Percentiles rank a stretch among this genome's conserved stretches.
phyloP scores from a whole-genome alignment of 2,329 filamentous ascomycete genomes.

The Fusarium algeriense region DNA sequence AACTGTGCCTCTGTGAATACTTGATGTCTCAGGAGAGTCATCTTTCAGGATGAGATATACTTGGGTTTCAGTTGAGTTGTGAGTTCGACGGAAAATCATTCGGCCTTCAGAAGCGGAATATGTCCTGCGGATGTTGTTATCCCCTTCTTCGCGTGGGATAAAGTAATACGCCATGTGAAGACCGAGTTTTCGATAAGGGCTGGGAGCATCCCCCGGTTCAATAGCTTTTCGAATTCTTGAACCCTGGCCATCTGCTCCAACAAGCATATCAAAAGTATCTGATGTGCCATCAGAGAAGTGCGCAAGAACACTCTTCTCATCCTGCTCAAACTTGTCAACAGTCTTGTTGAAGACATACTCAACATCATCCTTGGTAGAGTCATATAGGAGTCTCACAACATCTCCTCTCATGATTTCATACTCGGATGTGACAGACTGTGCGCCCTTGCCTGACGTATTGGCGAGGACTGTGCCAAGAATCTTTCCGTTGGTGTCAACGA shows the following conservation, averaged over 20 bases:
- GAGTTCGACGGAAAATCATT: slow-evolving; percentile 35
- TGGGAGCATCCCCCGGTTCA: not conserved
- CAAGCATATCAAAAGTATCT: slow-evolving; percentile 22
- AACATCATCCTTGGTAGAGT: slow-evolving; percentile 13
- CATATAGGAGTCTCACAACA: slow-evolving; percentile 59
- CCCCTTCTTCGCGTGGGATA: slow-evolving; percentile 21
- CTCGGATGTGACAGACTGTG: slow-evolving; percentile 59
- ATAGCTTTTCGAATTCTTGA: slow-evolving; percentile 31
- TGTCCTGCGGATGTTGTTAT: slow-evolving; percentile 28
- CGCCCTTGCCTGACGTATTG: slow-evolving; percentile 35
- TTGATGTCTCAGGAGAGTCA: slow-evolving; percentile 1
- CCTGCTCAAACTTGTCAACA: slow-evolving; percentile 25
- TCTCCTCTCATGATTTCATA: slow-evolving; percentile 69
- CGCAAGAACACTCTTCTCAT: slow-evolving; percentile 21
- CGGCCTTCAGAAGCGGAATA: slow-evolving; percentile 17
- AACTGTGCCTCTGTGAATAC: slow-evolving; percentile 12
- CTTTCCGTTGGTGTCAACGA: slow-evolving; percentile 12
- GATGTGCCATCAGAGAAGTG: slow-evolving; percentile 25
- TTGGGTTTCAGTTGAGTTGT: slow-evolving; percentile 31
- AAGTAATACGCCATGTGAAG: slow-evolving; percentile 38
- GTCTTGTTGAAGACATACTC: slow-evolving; percentile 22
- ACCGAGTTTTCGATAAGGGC: slow-evolving; percentile 39
- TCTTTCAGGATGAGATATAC: slow-evolving; percentile 34
- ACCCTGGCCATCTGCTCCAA: slow-evolving; percentile 32
- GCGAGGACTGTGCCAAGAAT: slow-evolving; percentile 24